phyloP scores from a whole-genome alignment of 2,329 filamentous ascomycete genomes.

The Parafenestella ontariensis region DNA sequence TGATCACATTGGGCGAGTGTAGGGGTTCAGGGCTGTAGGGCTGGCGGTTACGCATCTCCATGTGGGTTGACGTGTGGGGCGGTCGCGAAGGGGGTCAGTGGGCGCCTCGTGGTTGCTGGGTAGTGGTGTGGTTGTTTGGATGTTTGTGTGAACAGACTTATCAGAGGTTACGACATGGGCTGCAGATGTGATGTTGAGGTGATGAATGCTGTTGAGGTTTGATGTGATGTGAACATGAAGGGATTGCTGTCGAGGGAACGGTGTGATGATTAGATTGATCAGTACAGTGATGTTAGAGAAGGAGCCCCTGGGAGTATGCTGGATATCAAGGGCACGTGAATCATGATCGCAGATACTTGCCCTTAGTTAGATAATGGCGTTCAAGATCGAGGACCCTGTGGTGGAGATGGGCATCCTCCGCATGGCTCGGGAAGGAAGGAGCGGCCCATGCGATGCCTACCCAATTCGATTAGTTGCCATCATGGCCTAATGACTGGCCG shows the following conservation, averaged over 20 bases:
- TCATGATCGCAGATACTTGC: background rate
- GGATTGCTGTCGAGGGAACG: background rate
- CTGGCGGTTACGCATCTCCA: slow-evolving; percentile 37
- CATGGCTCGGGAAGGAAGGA: slow-evolving; percentile 1
- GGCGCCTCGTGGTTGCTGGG: slow-evolving; percentile 31
- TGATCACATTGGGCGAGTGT: slow-evolving; percentile 4
- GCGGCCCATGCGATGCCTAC: slow-evolving; percentile 1
- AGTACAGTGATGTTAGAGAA: background rate
- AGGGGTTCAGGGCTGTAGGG: slow-evolving; percentile 24
- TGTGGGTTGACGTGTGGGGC: slow-evolving; percentile 17
- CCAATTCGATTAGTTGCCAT: background rate
- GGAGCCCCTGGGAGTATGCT: background rate
- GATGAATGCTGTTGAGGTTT: too few relatives aligned
- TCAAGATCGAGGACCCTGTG: slow-evolving; percentile 3
- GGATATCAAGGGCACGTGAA: background rate
- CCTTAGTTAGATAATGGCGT: background rate
- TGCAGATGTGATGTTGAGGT: slow-evolving; percentile 14
- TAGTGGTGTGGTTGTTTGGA: slow-evolving; percentile 22
- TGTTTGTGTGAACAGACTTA: slow-evolving; percentile 17
- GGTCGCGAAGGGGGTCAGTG: slow-evolving; percentile 33
- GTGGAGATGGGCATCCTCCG: background rate
- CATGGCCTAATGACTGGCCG: background rate
- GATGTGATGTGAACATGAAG: slow-evolving; percentile 4
- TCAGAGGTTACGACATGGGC: slow-evolving; percentile 13
- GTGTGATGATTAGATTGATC: slow-evolving; percentile 1